Evolutionary conservation across 2,329 filamentous ascomycete genomes (phyloP).

Genomic region (Allantophomopsis cytisporea): DNA sequence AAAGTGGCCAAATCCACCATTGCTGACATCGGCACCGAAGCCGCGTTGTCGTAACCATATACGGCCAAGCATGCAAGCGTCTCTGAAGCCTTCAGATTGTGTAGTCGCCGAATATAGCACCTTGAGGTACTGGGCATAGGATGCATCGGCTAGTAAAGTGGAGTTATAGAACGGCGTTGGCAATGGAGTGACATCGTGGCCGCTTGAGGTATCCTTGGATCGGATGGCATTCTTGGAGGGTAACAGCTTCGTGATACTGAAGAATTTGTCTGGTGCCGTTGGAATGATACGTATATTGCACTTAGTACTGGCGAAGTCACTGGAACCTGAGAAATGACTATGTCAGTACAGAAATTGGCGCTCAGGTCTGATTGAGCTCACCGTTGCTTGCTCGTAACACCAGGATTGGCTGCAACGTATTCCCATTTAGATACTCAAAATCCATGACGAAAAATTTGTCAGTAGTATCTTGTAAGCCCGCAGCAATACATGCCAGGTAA

Average conservation of each 20-base stretch:
- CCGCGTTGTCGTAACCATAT: conserved; percentile 85
- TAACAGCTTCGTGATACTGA: conserved; percentile 57
- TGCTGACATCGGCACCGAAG: conserved; percentile 52
- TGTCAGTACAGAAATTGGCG: conserved; percentile 5
- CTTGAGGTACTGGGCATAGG: conserved; percentile 62
- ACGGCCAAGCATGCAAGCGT: conserved; percentile 75
- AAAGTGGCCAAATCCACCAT: conserved; percentile 83
- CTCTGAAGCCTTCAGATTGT: conserved; percentile 43
- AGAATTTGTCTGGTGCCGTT: conserved; percentile 54
- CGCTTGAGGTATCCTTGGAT: conserved; percentile 29
- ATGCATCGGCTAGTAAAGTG: conserved; percentile 64
- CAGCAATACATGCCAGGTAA: conserved; percentile 73
- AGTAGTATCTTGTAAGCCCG: conserved; percentile 47
- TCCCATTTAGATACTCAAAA: conserved; percentile 59
- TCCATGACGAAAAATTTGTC: conserved; percentile 38
- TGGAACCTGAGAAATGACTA: conserved; percentile 1
- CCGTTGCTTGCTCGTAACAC: conserved; percentile 22
- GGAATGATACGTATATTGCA: conserved; percentile 66
- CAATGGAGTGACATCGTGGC: conserved; percentile 20
- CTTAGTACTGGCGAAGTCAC: conserved; percentile 24
- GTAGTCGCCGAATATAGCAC: conserved; percentile 57
- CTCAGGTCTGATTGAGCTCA: not conserved
- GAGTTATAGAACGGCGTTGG: conserved; percentile 84
- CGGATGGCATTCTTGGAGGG: conserved; percentile 60
- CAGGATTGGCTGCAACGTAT: conserved; percentile 61